A percentile compares a stretch with the other conserved stretches of the same genome.
Evolutionary conservation across 495 filamentous ascomycete species (phyloP).

Genomic region (Chaetomidium leptoderma): DNA sequence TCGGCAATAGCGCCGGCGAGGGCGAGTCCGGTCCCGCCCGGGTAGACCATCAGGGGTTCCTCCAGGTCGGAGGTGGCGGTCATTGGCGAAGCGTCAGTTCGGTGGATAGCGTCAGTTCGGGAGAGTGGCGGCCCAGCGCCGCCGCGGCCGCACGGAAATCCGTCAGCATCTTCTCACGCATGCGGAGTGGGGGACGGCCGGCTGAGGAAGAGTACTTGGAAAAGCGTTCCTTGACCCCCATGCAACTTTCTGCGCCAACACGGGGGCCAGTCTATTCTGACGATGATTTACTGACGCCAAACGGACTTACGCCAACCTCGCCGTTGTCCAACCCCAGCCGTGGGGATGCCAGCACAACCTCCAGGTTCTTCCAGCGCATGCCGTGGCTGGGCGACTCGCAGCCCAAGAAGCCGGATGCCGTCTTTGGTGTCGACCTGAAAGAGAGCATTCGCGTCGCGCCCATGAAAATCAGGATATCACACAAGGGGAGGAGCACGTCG

Average conservation of each 20-base stretch:
- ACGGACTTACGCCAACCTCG: not conserved
- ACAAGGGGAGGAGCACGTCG: constrained; percentile 27
- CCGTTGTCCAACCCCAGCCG: not conserved
- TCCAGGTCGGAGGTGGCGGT: not conserved
- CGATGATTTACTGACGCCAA: not conserved
- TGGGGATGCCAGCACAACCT: not conserved
- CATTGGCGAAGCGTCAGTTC: constrained; percentile 17
- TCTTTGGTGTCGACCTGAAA: constrained; percentile 29
- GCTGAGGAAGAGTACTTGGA: constrained; percentile 20
- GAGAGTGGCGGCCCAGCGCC: constrained; percentile 15
- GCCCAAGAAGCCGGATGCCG: constrained; percentile 7
- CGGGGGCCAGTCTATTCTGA: not conserved
- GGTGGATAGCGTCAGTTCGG: constrained; percentile 14
- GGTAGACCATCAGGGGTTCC: not conserved
- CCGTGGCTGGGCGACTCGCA: constrained; percentile 11
- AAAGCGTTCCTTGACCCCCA: constrained; percentile 23
- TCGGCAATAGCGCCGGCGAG: not conserved
- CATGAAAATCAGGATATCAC: constrained; percentile 29
- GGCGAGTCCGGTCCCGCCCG: not conserved
- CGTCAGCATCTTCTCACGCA: constrained; percentile 17
- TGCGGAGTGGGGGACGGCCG: constrained; percentile 10
- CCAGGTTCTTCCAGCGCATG: constrained; percentile 17
- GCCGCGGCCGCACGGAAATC: not conserved
- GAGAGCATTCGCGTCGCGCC: constrained; percentile 26
- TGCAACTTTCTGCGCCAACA: constrained; percentile 9